Evolutionary conservation across 140 eudicot species (phyloP).

Genomic region (Flaveria floridana): DNA sequence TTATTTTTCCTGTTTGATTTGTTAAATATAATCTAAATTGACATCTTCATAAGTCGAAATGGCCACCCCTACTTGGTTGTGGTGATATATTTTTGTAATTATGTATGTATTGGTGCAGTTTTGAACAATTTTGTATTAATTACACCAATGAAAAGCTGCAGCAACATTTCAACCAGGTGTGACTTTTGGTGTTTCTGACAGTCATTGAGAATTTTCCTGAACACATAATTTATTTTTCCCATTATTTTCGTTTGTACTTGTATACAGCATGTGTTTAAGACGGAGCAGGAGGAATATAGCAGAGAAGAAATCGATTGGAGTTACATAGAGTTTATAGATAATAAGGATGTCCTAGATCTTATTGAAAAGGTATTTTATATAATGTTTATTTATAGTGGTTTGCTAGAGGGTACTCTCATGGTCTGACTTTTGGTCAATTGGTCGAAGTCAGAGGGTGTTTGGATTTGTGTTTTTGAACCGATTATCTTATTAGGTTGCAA

Average conservation of each 20-base stretch:
- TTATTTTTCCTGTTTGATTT: background rate
- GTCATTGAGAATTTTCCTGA: constrained; percentile 15
- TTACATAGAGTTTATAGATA: constrained; percentile 97
- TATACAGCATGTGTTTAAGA: constrained; percentile 89
- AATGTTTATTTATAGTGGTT: background rate
- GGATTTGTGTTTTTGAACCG: background rate
- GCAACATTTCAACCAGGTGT: constrained; percentile 97
- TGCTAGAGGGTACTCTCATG: constrained; percentile 3
- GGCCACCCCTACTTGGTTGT: constrained; percentile 11
- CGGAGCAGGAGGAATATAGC: constrained; percentile 95
- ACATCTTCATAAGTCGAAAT: background rate
- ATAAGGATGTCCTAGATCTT: constrained; percentile 94
- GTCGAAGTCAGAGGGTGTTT: background rate
- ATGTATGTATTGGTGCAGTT: constrained; percentile 53
- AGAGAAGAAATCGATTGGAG: constrained; percentile 97
- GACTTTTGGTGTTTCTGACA: constrained; percentile 22
- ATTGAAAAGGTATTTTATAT: constrained; percentile 72
- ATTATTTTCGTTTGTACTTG: constrained; percentile 21
- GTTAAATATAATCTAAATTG: background rate
- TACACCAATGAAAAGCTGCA: constrained; percentile 96
- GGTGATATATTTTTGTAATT: constrained; percentile 22
- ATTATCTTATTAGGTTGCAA: background rate
- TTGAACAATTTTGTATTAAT: constrained; percentile 97
- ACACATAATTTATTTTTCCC: constrained; percentile 5
- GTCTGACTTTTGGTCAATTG: background rate